Percentiles rank a stretch among this genome's conserved stretches.
These are phyloP conservation scores for Debaryomyces castellii DNA, from an alignment of 805 yeast genomes.

Conservation along the genomic window DNA sequence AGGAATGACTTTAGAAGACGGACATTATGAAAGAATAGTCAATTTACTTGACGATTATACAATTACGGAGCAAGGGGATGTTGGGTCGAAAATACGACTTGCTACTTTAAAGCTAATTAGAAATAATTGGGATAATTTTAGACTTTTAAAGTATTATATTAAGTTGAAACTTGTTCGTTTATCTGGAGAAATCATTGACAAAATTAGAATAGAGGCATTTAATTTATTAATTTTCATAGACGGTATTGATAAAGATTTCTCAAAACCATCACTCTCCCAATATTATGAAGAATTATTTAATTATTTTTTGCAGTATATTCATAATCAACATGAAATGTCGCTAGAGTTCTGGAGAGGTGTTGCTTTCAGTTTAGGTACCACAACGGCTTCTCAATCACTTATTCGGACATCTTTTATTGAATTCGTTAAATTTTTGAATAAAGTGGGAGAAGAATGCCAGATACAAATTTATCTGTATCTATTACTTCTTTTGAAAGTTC, in stretches of 20 bases:
- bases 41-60: slow-evolving; percentile 72
- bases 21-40: no score
- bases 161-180: slow-evolving; percentile 49
- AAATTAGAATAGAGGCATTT: slow-evolving; percentile 45
- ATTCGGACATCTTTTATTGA: slow-evolving; percentile 42
- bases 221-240: slow-evolving; percentile 29
- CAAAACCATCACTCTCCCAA: background rate
- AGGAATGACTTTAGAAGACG: slow-evolving; percentile 6
- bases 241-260: background rate
- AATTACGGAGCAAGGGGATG: slow-evolving; percentile 81
- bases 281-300: slow-evolving; percentile 25
- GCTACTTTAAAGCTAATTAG: slow-evolving; percentile 46
- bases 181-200: slow-evolving; percentile 63
- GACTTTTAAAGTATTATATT: slow-evolving; percentile 10
- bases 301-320: slow-evolving; percentile 13
- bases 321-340: slow-evolving; percentile 12
- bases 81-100: slow-evolving; percentile 73
- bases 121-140: slow-evolving; percentile 16
- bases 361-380: slow-evolving; percentile 55
- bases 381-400: slow-evolving; percentile 46
- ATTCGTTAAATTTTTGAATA: slow-evolving; percentile 30
- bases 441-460: slow-evolving; percentile 16
- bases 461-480: slow-evolving; percentile 12
- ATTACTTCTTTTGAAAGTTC: slow-evolving; percentile 16
- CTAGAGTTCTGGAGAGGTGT: slow-evolving; percentile 57